These are phyloP conservation scores for Backusella tarrabulga DNA, from an alignment of 192 early-diverging fungal genomes.

Conservation along the genomic window DNA sequence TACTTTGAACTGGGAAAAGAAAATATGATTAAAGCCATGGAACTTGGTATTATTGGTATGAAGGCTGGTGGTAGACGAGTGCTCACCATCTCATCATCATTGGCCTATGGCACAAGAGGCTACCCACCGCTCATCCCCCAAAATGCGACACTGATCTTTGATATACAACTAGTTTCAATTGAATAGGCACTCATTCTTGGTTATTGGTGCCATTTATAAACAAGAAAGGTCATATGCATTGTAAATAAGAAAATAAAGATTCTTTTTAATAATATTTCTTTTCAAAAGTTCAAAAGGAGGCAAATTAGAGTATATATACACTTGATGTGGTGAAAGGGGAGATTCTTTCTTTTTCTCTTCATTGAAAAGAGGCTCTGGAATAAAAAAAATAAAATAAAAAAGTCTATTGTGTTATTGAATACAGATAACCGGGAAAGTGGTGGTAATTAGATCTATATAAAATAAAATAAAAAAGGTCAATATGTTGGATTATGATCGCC, in stretches of 20 bases:
- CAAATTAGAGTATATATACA: slow-evolving; percentile 6
- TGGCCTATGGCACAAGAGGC: slow-evolving; percentile 72
- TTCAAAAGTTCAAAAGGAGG: slow-evolving; percentile 5
- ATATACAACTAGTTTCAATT: neutral
- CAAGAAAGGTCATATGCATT: neutral
- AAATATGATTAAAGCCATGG: slow-evolving; percentile 97
- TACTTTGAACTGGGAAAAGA: slow-evolving; percentile 80
- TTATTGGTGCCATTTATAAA: neutral
- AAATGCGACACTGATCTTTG: slow-evolving; percentile 84
- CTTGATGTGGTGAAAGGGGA: neutral
- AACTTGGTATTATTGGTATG: slow-evolving; percentile 87
- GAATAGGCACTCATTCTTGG: neutral
- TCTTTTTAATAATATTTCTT: neutral
- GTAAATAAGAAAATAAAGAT: neutral
- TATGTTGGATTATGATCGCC: neutral
- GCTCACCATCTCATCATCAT: slow-evolving; percentile 80
- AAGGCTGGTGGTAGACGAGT: slow-evolving; percentile 86
- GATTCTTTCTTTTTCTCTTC: neutral
- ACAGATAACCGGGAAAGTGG: neutral
- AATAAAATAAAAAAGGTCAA: neutral
- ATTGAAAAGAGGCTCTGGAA: neutral
- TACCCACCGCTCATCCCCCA: slow-evolving; percentile 89
- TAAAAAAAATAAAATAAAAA: neutral
- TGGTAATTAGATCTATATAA: neutral
- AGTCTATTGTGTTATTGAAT: neutral